Conservation (phyloP, 108 stramenopile species). For the Cyclotella atomus region DNA sequence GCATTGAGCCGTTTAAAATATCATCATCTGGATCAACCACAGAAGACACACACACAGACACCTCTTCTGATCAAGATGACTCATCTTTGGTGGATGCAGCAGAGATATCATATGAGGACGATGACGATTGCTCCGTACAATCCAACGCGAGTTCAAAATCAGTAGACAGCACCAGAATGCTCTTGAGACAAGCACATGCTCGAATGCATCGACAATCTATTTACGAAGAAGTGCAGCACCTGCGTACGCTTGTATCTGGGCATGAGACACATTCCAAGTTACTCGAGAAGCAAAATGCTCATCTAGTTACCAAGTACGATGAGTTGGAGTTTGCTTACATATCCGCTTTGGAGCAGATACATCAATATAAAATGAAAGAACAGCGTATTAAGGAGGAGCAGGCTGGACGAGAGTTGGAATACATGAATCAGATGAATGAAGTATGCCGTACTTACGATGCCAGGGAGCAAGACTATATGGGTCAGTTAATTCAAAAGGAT, state of each 20-base stretch:
- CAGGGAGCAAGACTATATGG: conserved; percentile 32
- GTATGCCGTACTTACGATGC: conserved; percentile 16
- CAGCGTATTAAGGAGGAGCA: conserved; percentile 19
- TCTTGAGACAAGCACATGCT: conserved; percentile 8
- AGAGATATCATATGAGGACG: background rate
- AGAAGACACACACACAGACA: background rate
- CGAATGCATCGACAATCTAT: conserved; percentile 40
- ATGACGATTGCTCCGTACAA: conserved; percentile 10
- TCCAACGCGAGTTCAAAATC: conserved; percentile 2
- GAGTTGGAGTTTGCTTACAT: conserved; percentile 15
- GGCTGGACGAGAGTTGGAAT: conserved; percentile 28
- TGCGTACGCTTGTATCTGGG: conserved; percentile 18
- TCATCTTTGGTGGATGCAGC: background rate
- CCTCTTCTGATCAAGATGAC: background rate
- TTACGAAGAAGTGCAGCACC: conserved; percentile 30
- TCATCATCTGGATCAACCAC: background rate
- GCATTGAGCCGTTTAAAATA: background rate
- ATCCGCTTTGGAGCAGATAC: conserved; percentile 16
- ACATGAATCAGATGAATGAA: conserved; percentile 38
- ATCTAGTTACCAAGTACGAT: conserved; percentile 10
- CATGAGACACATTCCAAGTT: conserved; percentile 17
- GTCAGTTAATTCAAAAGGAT: conserved; percentile 28
- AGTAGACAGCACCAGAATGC: background rate
- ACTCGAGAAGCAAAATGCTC: conserved; percentile 12
- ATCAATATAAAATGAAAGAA: conserved; percentile 16